phyloP scores from a whole-genome alignment of 805 yeast species.

The Yamadazyma sp. region DNA sequence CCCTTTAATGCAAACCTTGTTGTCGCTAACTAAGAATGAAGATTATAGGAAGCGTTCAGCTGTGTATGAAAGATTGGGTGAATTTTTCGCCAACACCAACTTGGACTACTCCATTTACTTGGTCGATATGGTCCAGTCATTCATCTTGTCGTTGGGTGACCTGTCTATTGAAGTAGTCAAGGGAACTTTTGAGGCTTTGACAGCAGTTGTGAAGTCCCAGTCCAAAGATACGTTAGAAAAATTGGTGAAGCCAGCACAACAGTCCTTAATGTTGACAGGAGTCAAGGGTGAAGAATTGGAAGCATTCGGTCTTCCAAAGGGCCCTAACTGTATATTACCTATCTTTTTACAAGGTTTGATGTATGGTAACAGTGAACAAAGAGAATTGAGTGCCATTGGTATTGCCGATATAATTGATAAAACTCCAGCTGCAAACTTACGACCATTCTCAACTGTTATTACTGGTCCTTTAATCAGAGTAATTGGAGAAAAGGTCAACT shows the following conservation, averaged over 20 bases:
- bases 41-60: constrained; percentile 62
- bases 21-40: constrained; percentile 75
- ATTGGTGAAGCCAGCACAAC: constrained; percentile 77
- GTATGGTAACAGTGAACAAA: constrained; percentile 84
- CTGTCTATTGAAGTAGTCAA: constrained; percentile 58
- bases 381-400: constrained; percentile 84
- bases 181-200: constrained; percentile 64
- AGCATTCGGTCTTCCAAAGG: constrained; percentile 74
- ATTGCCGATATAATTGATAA: constrained; percentile 84
- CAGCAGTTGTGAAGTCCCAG: constrained; percentile 66
- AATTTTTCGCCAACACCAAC: constrained; percentile 63
- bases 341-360: constrained; percentile 91
- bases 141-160: constrained; percentile 74
- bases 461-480: constrained; percentile 98
- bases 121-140: constrained; percentile 70
- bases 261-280: constrained; percentile 67
- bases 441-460: constrained; percentile 86
- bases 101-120: constrained; percentile 73
- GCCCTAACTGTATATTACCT: constrained; percentile 87
- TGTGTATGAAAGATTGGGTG: constrained; percentile 64
- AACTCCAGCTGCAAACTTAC: constrained; percentile 79
- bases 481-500: constrained; percentile 89
- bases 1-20: constrained; percentile 77
- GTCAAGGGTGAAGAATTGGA: constrained; percentile 62
- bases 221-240: constrained; percentile 75